Evolutionary conservation across 106 monocot species (phyloP).

Genomic region (Dioscorea zingiberensis): DNA sequence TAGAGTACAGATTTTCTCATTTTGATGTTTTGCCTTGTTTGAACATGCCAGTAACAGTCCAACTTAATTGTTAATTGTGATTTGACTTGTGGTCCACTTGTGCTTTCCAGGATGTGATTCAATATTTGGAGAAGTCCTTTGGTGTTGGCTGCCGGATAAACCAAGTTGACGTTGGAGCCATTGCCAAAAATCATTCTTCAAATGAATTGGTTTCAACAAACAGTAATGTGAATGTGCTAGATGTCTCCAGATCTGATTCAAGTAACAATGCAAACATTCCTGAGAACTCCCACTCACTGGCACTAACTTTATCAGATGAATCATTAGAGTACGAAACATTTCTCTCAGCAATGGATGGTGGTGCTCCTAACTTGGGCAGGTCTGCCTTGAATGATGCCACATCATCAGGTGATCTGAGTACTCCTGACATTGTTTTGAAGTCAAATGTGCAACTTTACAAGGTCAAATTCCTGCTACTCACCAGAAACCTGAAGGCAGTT

Average conservation of each 20-base stretch:
- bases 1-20: no score
- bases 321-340: conserved; percentile 17
- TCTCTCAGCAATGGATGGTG: conserved; percentile 14
- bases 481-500: conserved; percentile 69
- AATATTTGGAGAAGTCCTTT: conserved; percentile 41
- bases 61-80: not conserved
- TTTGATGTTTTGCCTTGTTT: no score
- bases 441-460: conserved; percentile 62
- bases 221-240: not conserved
- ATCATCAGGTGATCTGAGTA: conserved; percentile 22
- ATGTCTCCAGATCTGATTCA: conserved; percentile 6
- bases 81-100: not conserved
- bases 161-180: conserved; percentile 24
- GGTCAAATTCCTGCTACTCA: conserved; percentile 67
- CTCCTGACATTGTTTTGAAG: conserved; percentile 46
- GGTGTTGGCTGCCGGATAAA: conserved; percentile 13
- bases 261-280: conserved; percentile 11
- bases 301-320: conserved; percentile 14
- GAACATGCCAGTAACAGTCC: no score
- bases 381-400: conserved; percentile 28
- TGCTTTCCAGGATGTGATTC: conserved; percentile 43
- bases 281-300: conserved; percentile 5
- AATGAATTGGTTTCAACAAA: conserved; percentile 15
- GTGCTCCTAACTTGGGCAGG: conserved; percentile 22
- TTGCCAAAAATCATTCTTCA: conserved; percentile 11